Evolutionary conservation across 805 yeast genomes (phyloP).

Genomic region (Yamadazyma paraphyllophila): DNA sequence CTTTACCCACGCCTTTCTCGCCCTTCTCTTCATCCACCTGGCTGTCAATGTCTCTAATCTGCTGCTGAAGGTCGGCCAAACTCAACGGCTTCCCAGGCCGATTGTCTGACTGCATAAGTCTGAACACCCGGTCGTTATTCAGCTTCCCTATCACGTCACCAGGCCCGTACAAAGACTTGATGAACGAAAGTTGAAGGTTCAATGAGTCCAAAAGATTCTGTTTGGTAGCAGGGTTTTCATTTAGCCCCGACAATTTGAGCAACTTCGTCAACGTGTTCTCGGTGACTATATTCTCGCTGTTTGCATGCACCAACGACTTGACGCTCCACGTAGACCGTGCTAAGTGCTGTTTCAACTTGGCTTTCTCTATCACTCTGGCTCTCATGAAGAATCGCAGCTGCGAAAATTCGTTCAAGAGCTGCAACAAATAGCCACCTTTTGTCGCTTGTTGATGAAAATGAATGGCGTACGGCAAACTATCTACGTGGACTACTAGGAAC

Average conservation of each 20-base stretch:
- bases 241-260: constrained; percentile 34
- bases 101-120: constrained; percentile 36
- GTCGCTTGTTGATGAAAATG: too few relatives aligned
- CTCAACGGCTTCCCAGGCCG: constrained; percentile 22
- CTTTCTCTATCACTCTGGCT: neutral
- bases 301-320: constrained; percentile 13
- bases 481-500: too few relatives aligned
- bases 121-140: constrained; percentile 26
- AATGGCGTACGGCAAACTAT: too few relatives aligned
- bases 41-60: constrained; percentile 14
- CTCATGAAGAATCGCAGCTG: neutral
- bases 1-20: constrained; percentile 17
- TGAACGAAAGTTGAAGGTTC: constrained; percentile 35
- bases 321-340: constrained; percentile 16
- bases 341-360: neutral
- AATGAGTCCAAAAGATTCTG: constrained; percentile 26
- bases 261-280: constrained; percentile 19
- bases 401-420: too few relatives aligned
- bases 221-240: constrained; percentile 19
- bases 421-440: too few relatives aligned
- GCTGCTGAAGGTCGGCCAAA: constrained; percentile 16
- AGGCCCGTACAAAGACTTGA: constrained; percentile 29
- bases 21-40: constrained; percentile 21
- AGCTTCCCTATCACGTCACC: constrained; percentile 11
- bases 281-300: constrained; percentile 4